These are phyloP conservation scores for Globisporangium parvum DNA, from an alignment of 352 stramenopile species.

Conservation along the genomic window DNA sequence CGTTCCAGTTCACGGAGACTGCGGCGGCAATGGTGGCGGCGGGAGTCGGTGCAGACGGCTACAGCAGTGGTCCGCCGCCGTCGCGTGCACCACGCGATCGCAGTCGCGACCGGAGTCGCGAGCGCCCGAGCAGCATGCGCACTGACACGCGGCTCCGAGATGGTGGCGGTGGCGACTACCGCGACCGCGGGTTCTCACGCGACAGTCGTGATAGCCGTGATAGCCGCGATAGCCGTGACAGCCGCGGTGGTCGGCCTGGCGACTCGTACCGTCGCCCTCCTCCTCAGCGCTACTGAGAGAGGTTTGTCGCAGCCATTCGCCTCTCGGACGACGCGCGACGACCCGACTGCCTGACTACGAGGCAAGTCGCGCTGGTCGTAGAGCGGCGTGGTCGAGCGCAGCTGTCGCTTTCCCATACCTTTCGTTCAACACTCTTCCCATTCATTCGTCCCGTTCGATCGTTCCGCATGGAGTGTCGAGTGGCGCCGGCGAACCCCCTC, in stretches of 20 bases:
- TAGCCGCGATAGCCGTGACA: neutral
- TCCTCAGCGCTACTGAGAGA: constrained; percentile 16
- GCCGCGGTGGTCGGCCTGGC: constrained; percentile 1
- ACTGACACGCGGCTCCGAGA: neutral
- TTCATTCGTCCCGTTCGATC: too few species aligned
- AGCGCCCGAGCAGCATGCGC: constrained; percentile 17
- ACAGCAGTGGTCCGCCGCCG: constrained; percentile 11
- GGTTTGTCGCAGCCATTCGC: too few species aligned
- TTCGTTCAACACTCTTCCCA: too few species aligned
- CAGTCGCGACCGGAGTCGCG: constrained; percentile 40
- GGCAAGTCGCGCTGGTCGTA: neutral
- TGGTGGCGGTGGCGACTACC: constrained; percentile 10
- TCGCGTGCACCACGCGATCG: constrained; percentile 30
- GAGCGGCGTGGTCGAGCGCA: too few species aligned
- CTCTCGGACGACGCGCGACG: too few species aligned
- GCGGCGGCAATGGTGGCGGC: constrained; percentile 5
- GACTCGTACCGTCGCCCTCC: constrained; percentile 19
- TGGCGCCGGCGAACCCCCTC: too few species aligned
- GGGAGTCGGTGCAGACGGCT: constrained; percentile 14
- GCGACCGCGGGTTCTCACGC: constrained; percentile 12
- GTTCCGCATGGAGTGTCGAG: too few species aligned
- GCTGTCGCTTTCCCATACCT: too few species aligned
- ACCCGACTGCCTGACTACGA: too few species aligned
- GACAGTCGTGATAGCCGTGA: neutral
- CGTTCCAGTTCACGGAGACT: constrained; percentile 26